Evolutionary conservation across 345 rosid genomes (phyloP).

Genomic region (Geranium brycei): DNA sequence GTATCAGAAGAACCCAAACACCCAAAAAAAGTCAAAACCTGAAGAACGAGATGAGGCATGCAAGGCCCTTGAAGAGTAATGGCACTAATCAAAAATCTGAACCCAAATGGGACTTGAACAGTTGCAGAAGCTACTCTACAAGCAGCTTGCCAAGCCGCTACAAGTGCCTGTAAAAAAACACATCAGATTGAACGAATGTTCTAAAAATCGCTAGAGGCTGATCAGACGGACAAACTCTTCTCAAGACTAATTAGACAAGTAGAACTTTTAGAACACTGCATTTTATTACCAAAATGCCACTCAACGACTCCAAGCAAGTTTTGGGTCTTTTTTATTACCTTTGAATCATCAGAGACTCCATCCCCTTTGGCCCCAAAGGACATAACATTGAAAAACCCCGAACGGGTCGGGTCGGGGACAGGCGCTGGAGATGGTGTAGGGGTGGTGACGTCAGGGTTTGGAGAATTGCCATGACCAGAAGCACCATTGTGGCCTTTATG

Average conservation of each 20-base stretch:
- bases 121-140: constrained; percentile 33
- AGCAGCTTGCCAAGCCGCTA: constrained; percentile 53
- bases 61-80: constrained; percentile 57
- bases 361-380: constrained; percentile 49
- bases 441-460: constrained; percentile 7
- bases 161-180: constrained; percentile 25
- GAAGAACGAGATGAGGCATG: constrained; percentile 42
- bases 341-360: constrained; percentile 49
- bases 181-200: no score
- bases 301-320: not conserved
- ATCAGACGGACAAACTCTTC: no score
- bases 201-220: no score
- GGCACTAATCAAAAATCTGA: constrained; percentile 36
- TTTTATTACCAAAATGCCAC: no score
- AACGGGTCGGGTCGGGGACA: constrained; percentile 1
- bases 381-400: constrained; percentile 27
- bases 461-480: constrained; percentile 8
- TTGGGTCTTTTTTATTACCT: constrained; percentile 17
- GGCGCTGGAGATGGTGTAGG: constrained; percentile 31
- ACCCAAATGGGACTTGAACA: constrained; percentile 34
- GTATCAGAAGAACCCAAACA: constrained; percentile 6
- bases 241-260: no score
- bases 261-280: no score
- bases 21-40: constrained; percentile 19
- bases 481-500: constrained; percentile 17